These are phyloP conservation scores for Tolypocladium album DNA, from an alignment of 2,329 filamentous ascomycete species.

Conservation along the genomic window DNA sequence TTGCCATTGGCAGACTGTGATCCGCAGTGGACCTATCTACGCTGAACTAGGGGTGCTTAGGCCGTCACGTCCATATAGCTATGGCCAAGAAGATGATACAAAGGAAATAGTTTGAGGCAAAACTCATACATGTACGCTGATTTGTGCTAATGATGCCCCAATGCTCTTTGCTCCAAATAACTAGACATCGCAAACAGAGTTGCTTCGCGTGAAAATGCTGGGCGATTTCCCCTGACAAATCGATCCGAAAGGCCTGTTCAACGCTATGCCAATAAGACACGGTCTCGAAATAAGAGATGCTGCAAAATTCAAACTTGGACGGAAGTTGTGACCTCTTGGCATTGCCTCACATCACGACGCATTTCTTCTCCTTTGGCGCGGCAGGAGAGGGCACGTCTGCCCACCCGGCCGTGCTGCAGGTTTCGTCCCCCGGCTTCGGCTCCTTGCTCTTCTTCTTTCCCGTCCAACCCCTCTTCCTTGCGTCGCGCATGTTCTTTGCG, in stretches of 20 bases:
- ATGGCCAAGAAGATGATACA: not conserved
- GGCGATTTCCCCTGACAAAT: not conserved
- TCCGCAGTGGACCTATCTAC: too few relatives aligned
- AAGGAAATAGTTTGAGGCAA: too few relatives aligned
- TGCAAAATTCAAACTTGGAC: not conserved
- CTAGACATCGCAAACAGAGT: not conserved
- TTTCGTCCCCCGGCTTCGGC: slow-evolving; percentile 16
- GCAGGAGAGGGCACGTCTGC: slow-evolving; percentile 34
- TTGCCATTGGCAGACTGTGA: not conserved
- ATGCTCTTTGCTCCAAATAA: not conserved
- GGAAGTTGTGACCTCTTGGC: not conserved
- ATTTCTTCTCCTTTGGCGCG: slow-evolving; percentile 31
- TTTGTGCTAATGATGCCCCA: not conserved
- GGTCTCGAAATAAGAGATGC: not conserved
- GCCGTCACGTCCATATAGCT: not conserved
- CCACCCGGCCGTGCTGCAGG: slow-evolving; percentile 37
- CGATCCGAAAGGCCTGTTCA: not conserved
- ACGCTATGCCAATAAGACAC: not conserved
- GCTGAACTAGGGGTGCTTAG: too few relatives aligned
- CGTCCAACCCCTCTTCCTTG: slow-evolving; percentile 46
- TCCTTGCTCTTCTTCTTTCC: slow-evolving; percentile 26
- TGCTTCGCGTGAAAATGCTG: not conserved
- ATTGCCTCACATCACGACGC: slow-evolving; percentile 36
- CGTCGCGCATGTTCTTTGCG: slow-evolving; percentile 51
- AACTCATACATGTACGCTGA: not conserved